A percentile compares a stretch with the other conserved stretches of the same genome.
Conservation (phyloP, 495 filamentous ascomycete species). For the Parmelia sp. region DNA sequence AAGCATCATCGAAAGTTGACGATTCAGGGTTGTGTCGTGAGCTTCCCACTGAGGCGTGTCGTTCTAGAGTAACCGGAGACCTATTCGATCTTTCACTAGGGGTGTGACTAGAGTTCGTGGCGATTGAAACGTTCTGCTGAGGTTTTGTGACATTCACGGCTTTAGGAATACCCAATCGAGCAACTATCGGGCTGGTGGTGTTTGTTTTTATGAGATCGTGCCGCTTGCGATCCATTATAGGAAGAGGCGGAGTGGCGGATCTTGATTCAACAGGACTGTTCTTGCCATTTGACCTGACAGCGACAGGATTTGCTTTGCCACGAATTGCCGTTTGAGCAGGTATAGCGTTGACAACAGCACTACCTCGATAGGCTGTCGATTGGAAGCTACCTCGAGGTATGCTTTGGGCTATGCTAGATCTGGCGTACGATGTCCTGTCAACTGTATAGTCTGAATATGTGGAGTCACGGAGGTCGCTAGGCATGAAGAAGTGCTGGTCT, state of each 20-base stretch:
- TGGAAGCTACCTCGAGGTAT: slow-evolving; percentile 73
- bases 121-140: slow-evolving; percentile 12
- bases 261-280: slow-evolving; percentile 30
- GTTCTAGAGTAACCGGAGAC: slow-evolving; percentile 15
- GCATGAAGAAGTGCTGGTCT: slow-evolving; percentile 91
- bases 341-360: slow-evolving; percentile 70
- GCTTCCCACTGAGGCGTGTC: slow-evolving; percentile 20
- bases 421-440: slow-evolving; percentile 58
- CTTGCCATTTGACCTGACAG: slow-evolving; percentile 56
- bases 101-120: slow-evolving; percentile 13
- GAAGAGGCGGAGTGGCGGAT: slow-evolving; percentile 23
- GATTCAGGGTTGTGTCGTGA: slow-evolving; percentile 23
- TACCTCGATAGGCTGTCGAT: slow-evolving; percentile 85
- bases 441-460: slow-evolving; percentile 66
- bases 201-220: slow-evolving; percentile 18
- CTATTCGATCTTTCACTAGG: slow-evolving; percentile 10
- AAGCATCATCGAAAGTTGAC: slow-evolving; percentile 29
- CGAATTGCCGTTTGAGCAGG: slow-evolving; percentile 80
- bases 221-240: slow-evolving; percentile 21
- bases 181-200: slow-evolving; percentile 27
- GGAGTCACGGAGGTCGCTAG: slow-evolving; percentile 84
- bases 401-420: slow-evolving; percentile 51
- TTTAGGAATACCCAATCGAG: slow-evolving; percentile 26
- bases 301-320: slow-evolving; percentile 83
- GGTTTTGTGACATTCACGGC: slow-evolving; percentile 27